Percentiles rank a stretch among this genome's conserved stretches.
Evolutionary conservation across 1,284 basidiomycete species (phyloP).

Genomic region (Gomphus bonarii): DNA sequence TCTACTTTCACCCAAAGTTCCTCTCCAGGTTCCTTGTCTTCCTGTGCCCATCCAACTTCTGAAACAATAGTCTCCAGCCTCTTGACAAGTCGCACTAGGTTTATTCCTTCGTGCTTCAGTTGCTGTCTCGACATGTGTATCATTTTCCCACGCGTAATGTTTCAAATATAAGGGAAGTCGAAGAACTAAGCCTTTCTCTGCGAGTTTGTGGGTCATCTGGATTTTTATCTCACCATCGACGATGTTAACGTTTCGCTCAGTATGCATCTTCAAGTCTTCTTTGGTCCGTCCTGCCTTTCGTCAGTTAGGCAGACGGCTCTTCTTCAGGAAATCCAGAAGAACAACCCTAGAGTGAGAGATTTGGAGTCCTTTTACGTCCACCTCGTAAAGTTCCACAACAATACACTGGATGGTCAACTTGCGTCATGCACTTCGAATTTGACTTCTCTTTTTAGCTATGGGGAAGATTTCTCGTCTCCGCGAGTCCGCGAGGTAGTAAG

Average conservation of each 20-base stretch:
- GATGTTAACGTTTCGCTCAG: neutral
- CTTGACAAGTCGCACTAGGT: slow-evolving; percentile 50
- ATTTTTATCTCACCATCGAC: neutral
- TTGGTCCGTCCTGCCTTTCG: slow-evolving; percentile 67
- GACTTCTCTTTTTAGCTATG: slow-evolving; percentile 77
- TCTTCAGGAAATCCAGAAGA: slow-evolving; percentile 50
- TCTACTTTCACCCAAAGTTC: slow-evolving; percentile 48
- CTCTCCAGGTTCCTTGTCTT: slow-evolving; percentile 18
- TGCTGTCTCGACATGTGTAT: slow-evolving; percentile 25
- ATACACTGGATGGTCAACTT: slow-evolving; percentile 40
- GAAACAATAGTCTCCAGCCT: slow-evolving; percentile 48
- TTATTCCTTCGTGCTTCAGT: slow-evolving; percentile 52
- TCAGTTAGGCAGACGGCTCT: slow-evolving; percentile 61
- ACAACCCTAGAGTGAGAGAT: slow-evolving; percentile 44
- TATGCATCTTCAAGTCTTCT: slow-evolving; percentile 29
- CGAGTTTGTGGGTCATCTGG: neutral
- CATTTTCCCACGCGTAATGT: neutral
- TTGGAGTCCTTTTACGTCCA: slow-evolving; percentile 86
- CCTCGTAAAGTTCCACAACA: slow-evolving; percentile 58
- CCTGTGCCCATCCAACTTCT: slow-evolving; percentile 33
- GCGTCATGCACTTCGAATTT: slow-evolving; percentile 40
- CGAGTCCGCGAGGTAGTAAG: slow-evolving; percentile 34
- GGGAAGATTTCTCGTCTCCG: slow-evolving; percentile 58
- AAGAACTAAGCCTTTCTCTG: neutral
- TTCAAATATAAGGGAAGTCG: neutral